phyloP scores from a whole-genome alignment of 2,329 filamentous ascomycete species.

The Fusarium hostae region DNA sequence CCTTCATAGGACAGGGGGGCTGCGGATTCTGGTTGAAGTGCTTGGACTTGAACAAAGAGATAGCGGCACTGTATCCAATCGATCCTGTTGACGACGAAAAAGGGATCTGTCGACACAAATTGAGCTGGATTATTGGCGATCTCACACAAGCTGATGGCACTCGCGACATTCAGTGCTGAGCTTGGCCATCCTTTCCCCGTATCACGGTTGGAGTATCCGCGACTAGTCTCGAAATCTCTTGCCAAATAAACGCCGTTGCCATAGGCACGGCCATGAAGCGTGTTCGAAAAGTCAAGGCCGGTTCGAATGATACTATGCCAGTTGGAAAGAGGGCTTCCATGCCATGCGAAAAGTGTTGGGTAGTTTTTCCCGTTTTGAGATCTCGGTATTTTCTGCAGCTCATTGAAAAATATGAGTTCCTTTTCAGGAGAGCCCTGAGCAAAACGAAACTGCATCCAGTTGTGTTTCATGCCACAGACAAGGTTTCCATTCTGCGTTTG shows the following conservation, averaged over 20 bases:
- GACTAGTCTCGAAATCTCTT: constrained; percentile 24
- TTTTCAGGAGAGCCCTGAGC: constrained; percentile 90
- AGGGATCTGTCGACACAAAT: constrained; percentile 66
- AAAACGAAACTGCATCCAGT: constrained; percentile 85
- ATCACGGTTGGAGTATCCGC: constrained; percentile 11
- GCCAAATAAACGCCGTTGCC: constrained; percentile 89
- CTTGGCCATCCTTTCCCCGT: constrained; percentile 65
- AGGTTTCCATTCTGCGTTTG: constrained; percentile 47
- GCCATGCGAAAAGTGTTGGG: constrained; percentile 87
- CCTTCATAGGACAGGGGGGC: too few relatives aligned
- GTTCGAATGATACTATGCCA: constrained; percentile 92
- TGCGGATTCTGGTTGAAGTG: not conserved
- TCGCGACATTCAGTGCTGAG: constrained; percentile 69
- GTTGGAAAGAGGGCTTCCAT: constrained; percentile 79
- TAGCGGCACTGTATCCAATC: constrained; percentile 95
- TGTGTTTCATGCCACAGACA: constrained; percentile 69
- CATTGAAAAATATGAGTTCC: constrained; percentile 77
- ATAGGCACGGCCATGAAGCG: constrained; percentile 72
- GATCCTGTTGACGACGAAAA: constrained; percentile 77
- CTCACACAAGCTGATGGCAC: constrained; percentile 81
- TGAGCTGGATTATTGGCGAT: constrained; percentile 78
- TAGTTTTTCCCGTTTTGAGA: constrained; percentile 50
- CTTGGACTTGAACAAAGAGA: constrained; percentile 67
- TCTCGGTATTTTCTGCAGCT: constrained; percentile 61
- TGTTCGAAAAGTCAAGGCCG: constrained; percentile 77